A percentile compares a stretch with the other conserved stretches of the same genome.
Evolutionary conservation across 805 yeast genomes (phyloP).

Genomic region (Starmerella sp.): DNA sequence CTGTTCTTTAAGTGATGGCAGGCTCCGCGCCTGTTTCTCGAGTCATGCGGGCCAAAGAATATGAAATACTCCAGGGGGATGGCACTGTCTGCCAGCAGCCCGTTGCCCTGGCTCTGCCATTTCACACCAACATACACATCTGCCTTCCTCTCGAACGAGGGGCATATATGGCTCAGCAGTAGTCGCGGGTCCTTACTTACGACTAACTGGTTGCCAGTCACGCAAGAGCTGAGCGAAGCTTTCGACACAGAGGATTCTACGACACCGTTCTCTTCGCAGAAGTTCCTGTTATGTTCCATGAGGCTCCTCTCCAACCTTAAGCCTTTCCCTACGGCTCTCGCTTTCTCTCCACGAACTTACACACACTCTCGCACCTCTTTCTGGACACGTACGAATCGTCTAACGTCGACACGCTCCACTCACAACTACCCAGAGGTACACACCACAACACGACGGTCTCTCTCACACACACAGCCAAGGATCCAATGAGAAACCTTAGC

Average conservation of each 20-base stretch:
- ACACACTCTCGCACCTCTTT: neutral
- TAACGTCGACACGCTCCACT: neutral
- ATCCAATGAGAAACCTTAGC: neutral
- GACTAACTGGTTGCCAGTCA: neutral
- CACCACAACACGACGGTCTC: neutral
- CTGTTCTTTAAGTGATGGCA: neutral
- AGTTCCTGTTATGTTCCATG: neutral
- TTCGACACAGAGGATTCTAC: neutral
- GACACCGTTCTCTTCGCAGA: neutral
- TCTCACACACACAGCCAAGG: neutral
- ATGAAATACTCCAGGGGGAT: neutral
- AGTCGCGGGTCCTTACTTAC: neutral
- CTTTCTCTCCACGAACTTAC: neutral
- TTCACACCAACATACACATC: neutral
- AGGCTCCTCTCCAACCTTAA: neutral
- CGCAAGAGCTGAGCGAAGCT: neutral
- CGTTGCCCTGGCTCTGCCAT: neutral
- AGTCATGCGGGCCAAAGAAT: neutral
- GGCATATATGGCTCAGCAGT: neutral
- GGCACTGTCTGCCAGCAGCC: neutral
- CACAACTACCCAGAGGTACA: neutral
- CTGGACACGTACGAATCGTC: neutral
- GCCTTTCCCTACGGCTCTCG: neutral
- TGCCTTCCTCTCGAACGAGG: neutral
- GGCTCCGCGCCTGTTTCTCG: neutral